Percentiles rank a stretch among this genome's conserved stretches.
phyloP scores from a whole-genome alignment of 768 basidiomycete genomes.

The Lactifluus piperatus region DNA sequence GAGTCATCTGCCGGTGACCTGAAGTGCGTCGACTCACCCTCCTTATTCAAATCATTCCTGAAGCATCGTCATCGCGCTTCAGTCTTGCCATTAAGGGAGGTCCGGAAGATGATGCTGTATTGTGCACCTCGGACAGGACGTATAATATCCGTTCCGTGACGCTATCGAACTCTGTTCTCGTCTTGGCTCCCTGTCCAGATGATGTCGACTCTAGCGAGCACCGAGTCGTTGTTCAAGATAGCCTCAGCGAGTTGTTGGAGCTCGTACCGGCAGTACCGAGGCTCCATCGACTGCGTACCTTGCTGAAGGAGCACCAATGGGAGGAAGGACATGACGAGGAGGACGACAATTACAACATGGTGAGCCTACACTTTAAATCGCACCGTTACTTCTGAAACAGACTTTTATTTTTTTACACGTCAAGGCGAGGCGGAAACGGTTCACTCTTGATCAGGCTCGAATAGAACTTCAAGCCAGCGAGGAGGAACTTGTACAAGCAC shows the following conservation, averaged over 20 bases:
- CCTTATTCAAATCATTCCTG: conserved; percentile 14
- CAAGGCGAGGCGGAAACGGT: conserved; percentile 29
- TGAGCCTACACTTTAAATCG: conserved; percentile 7
- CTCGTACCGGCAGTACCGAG: conserved; percentile 69
- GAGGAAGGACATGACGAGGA: conserved; percentile 53
- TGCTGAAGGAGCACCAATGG: conserved; percentile 62
- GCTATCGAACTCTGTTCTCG: conserved; percentile 79
- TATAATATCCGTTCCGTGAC: conserved; percentile 79
- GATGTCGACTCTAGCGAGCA: conserved; percentile 30
- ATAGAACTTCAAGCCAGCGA: conserved; percentile 77
- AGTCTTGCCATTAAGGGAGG: conserved; percentile 65
- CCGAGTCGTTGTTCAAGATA: conserved; percentile 64
- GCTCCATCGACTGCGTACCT: conserved; percentile 50
- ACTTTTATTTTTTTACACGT: neutral
- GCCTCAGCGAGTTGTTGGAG: conserved; percentile 79
- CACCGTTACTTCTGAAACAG: neutral
- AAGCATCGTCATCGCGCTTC: neutral
- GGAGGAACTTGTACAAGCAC: conserved; percentile 52
- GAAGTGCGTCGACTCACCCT: neutral
- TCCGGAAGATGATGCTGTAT: conserved; percentile 75
- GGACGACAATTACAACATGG: conserved; percentile 28
- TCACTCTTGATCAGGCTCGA: conserved; percentile 56
- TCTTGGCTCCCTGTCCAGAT: conserved; percentile 45
- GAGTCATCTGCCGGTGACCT: conserved; percentile 35
- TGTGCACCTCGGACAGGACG: conserved; percentile 77